phyloP scores from a whole-genome alignment of 306 rosid genomes.

The Prunus dulcis region DNA sequence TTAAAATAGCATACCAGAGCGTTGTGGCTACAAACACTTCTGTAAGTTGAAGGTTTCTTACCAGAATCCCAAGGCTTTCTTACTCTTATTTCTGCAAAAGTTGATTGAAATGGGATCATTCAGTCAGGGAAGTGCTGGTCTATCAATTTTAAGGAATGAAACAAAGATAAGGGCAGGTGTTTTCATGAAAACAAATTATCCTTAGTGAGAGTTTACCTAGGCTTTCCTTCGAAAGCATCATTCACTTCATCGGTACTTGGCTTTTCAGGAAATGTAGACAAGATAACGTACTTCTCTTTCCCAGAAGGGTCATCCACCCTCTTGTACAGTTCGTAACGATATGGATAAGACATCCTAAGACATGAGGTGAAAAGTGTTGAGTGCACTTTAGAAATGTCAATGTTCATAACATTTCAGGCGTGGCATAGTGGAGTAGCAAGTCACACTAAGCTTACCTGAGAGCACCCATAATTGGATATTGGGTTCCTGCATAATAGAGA shows the following conservation, averaged over 20 bases:
- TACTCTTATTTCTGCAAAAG: slow-evolving; percentile 43
- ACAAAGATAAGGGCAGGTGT: neutral
- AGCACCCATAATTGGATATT: slow-evolving; percentile 96
- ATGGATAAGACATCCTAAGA: slow-evolving; percentile 65
- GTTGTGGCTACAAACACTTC: neutral
- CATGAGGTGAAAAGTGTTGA: neutral
- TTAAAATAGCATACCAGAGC: slow-evolving; percentile 2
- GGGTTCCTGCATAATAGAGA: slow-evolving; percentile 92
- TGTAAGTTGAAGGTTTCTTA: slow-evolving; percentile 27
- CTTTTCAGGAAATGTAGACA: slow-evolving; percentile 57
- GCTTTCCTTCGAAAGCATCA: slow-evolving; percentile 63
- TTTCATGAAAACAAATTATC: neutral
- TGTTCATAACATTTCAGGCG: neutral
- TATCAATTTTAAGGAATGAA: neutral
- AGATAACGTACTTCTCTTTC: slow-evolving; percentile 63
- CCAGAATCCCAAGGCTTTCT: slow-evolving; percentile 69
- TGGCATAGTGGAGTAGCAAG: neutral
- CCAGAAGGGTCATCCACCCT: slow-evolving; percentile 73
- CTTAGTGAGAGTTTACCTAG: slow-evolving; percentile 41
- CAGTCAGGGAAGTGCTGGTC: neutral
- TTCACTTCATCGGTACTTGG: slow-evolving; percentile 71
- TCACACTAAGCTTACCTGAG: slow-evolving; percentile 45
- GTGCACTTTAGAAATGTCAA: neutral
- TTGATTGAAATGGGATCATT: slow-evolving; percentile 15
- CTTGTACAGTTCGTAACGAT: slow-evolving; percentile 68